These are phyloP conservation scores for Annulohypoxylon stygium DNA, from an alignment of 495 filamentous ascomycete genomes.

Conservation along the genomic window DNA sequence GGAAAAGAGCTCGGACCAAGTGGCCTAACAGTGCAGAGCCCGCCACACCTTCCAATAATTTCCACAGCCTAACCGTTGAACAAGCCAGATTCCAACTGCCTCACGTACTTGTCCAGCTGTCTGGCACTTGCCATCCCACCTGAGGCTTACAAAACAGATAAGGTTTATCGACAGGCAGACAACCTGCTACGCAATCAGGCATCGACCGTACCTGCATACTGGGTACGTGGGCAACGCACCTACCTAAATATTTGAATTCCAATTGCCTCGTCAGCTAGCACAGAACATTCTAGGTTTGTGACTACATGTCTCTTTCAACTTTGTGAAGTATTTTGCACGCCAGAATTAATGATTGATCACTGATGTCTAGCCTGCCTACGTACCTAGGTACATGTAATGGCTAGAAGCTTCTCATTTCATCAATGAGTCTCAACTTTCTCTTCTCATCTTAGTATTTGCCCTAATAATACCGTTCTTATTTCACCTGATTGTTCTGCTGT, in stretches of 20 bases:
- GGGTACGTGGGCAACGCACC: constrained; percentile 10
- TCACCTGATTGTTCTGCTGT: no score
- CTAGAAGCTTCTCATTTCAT: not conserved
- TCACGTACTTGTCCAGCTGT: constrained; percentile 7
- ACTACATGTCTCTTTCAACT: not conserved
- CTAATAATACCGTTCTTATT: no score
- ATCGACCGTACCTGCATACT: constrained; percentile 42
- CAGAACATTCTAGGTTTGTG: constrained; percentile 5
- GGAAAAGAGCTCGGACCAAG: constrained; percentile 51
- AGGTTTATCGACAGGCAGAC: constrained; percentile 14
- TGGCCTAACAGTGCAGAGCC: constrained; percentile 29
- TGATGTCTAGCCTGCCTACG: not conserved
- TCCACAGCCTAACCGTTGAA: constrained; percentile 44
- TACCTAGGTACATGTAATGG: not conserved
- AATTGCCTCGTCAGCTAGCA: not conserved
- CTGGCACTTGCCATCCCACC: not conserved
- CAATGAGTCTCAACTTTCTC: not conserved
- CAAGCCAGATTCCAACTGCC: constrained; percentile 46
- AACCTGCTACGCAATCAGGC: constrained; percentile 46
- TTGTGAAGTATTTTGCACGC: not conserved
- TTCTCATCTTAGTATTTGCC: not conserved
- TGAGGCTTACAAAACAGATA: constrained; percentile 4
- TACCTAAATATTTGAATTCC: constrained; percentile 1
- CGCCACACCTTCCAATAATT: constrained; percentile 54
- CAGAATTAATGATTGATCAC: not conserved